Conservation (phyloP, 2,329 filamentous ascomycete genomes). For the Calonectria honghensis region DNA sequence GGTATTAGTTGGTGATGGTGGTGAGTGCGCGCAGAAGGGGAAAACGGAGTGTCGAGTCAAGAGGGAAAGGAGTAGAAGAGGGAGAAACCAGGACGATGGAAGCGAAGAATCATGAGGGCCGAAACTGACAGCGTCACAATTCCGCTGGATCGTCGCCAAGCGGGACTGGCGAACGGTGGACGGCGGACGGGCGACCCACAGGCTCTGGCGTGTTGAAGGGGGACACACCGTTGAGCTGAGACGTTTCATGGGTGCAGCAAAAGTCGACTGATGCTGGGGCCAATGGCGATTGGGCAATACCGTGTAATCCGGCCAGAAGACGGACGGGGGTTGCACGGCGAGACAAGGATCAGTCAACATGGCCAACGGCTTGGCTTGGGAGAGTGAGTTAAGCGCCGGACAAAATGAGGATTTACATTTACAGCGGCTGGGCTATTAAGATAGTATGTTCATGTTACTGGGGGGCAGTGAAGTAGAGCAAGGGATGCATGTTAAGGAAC, state of each 20-base stretch:
- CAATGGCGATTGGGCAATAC: constrained; percentile 47
- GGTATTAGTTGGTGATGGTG: constrained; percentile 4
- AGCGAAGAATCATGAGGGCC: constrained; percentile 45
- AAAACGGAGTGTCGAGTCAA: constrained; percentile 27
- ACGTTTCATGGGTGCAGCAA: constrained; percentile 68
- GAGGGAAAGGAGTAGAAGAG: constrained; percentile 38
- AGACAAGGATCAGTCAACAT: constrained; percentile 17
- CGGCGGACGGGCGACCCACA: constrained; percentile 47
- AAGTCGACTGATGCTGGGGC: constrained; percentile 52
- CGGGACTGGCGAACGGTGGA: constrained; percentile 36
- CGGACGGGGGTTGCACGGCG: constrained; percentile 9
- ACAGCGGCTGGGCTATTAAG: background rate
- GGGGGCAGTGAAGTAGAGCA: background rate
- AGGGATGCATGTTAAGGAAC: background rate
- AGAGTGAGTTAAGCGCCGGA: constrained; percentile 1
- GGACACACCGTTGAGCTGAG: constrained; percentile 45
- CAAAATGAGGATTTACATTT: background rate
- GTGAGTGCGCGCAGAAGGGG: constrained; percentile 5
- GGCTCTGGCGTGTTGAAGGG: constrained; percentile 46
- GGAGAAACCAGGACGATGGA: constrained; percentile 22
- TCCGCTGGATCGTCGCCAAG: constrained; percentile 34
- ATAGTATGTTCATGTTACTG: background rate
- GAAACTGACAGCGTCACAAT: constrained; percentile 57
- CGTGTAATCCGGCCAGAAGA: background rate
- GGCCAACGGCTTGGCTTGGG: background rate